Conservation (phyloP, 2,329 filamentous ascomycete species). For the Lachnellula subtilissima region DNA sequence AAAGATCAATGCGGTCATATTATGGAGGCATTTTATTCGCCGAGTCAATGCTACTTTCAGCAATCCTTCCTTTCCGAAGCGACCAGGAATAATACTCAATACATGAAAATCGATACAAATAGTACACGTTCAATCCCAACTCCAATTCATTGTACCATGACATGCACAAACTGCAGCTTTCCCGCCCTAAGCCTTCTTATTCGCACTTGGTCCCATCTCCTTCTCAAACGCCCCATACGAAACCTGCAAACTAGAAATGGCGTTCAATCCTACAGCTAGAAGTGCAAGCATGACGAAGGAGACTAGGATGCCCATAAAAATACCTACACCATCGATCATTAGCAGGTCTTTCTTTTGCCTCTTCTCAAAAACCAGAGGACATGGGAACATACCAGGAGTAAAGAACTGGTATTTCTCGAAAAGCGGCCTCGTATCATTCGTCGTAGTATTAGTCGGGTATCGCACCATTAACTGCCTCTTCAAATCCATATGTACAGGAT, state of each 20-base stretch:
- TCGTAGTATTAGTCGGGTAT: constrained; percentile 40
- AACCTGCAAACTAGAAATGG: constrained; percentile 76
- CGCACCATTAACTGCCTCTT: constrained; percentile 50
- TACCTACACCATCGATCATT: constrained; percentile 46
- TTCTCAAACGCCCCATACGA: constrained; percentile 95
- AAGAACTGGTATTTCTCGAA: constrained; percentile 97
- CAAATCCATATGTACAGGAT: constrained; percentile 64
- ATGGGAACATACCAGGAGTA: constrained; percentile 59
- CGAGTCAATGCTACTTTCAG: no score
- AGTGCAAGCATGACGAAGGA: constrained; percentile 69
- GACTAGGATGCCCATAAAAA: constrained; percentile 81
- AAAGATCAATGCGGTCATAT: no score
- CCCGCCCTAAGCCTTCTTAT: constrained; percentile 67
- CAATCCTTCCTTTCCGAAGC: neutral
- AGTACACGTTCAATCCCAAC: constrained; percentile 4
- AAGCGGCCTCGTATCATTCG: constrained; percentile 49
- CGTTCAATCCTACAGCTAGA: constrained; percentile 70
- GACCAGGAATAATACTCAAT: neutral
- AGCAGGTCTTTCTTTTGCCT: neutral
- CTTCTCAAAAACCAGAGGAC: neutral
- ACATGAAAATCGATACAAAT: neutral
- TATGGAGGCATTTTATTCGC: no score
- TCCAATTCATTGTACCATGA: neutral
- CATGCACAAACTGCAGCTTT: neutral
- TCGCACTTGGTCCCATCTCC: constrained; percentile 82